Evolutionary conservation across 2,329 filamentous ascomycete genomes (phyloP).

Genomic region (Ophiostoma piceae): DNA sequence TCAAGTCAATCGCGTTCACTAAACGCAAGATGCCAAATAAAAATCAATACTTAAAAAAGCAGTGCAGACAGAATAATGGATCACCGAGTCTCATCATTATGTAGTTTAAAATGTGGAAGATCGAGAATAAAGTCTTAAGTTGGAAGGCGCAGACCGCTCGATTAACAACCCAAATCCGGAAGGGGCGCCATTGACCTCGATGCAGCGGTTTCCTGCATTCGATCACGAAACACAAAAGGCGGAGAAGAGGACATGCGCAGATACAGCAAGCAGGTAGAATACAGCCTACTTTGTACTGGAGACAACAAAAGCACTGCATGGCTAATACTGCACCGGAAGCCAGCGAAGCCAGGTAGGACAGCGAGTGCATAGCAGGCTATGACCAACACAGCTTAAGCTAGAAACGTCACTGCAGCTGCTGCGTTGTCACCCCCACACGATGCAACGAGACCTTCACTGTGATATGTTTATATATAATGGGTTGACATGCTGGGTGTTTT

Average conservation of each 20-base stretch:
- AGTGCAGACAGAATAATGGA: too few species aligned
- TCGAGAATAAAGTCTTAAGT: not conserved
- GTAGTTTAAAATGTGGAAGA: not conserved
- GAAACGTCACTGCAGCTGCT: slow-evolving; percentile 17
- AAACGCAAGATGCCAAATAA: too few species aligned
- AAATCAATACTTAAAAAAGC: too few species aligned
- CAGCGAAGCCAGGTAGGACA: not conserved
- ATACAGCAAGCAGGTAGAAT: not conserved
- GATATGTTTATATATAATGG: not conserved
- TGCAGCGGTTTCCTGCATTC: not conserved
- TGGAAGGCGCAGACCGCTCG: not conserved
- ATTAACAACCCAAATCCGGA: not conserved
- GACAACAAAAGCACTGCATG: not conserved
- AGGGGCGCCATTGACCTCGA: not conserved
- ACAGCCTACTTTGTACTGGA: not conserved
- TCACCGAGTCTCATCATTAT: not conserved
- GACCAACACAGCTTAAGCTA: slow-evolving; percentile 9
- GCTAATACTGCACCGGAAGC: not conserved
- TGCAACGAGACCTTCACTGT: not conserved
- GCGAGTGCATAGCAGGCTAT: slow-evolving; percentile 1
- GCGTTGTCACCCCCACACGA: slow-evolving; percentile 11
- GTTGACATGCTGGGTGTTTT: not conserved
- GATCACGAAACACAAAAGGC: not conserved
- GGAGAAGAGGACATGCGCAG: not conserved
- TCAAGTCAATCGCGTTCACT: not conserved